These are phyloP conservation scores for Dactylellina drechsleri DNA, from an alignment of 2,329 filamentous ascomycete species.

Conservation along the genomic window DNA sequence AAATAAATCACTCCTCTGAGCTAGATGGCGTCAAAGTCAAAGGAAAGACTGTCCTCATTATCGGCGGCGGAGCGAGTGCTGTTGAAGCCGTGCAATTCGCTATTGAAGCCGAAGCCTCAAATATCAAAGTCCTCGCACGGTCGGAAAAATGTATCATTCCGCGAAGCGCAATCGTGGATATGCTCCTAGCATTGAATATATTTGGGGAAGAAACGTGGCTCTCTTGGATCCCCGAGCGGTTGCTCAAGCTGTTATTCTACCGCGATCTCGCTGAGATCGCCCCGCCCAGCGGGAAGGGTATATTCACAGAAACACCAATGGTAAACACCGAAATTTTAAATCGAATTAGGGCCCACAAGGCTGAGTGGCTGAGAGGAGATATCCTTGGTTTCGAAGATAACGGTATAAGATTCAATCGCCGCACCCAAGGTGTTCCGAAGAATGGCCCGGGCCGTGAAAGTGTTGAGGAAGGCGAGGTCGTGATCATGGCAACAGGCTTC, in stretches of 20 bases:
- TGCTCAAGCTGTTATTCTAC: slow-evolving; percentile 83
- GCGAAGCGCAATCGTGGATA: too few species aligned
- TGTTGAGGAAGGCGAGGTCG: slow-evolving; percentile 76
- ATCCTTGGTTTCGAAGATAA: slow-evolving; percentile 73
- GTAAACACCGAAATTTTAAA: slow-evolving; percentile 76
- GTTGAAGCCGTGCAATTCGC: too few species aligned
- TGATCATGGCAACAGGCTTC: slow-evolving; percentile 86
- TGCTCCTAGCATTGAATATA: too few species aligned
- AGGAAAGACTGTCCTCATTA: too few species aligned
- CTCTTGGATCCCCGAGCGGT: slow-evolving; percentile 36
- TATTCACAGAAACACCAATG: slow-evolving; percentile 73
- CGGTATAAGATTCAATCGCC: slow-evolving; percentile 77
- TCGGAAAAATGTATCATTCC: too few species aligned
- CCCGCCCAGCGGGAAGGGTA: slow-evolving; percentile 75
- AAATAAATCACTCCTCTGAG: too few species aligned
- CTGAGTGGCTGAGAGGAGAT: slow-evolving; percentile 76
- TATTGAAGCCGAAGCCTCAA: too few species aligned
- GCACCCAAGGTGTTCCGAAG: slow-evolving; percentile 76
- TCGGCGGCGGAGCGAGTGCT: too few species aligned
- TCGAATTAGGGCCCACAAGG: too few species aligned
- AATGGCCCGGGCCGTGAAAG: slow-evolving; percentile 76
- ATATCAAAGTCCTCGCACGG: too few species aligned
- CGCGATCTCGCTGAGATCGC: slow-evolving; percentile 79
- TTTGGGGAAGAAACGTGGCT: too few species aligned
- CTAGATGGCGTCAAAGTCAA: too few species aligned